Conservation (phyloP, 306 rosid genomes). For the Trifolium repens region DNA sequence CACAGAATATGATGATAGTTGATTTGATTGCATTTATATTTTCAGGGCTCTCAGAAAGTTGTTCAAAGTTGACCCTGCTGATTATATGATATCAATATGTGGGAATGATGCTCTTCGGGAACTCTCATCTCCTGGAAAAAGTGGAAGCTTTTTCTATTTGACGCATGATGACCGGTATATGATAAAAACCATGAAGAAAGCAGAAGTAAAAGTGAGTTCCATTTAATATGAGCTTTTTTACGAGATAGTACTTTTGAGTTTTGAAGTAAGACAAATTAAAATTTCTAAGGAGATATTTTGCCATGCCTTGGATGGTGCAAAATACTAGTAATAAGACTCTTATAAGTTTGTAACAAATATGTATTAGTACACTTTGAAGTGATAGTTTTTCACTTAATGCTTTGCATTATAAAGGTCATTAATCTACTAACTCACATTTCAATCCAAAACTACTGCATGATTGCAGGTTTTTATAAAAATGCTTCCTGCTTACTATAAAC, state of each 20-base stretch:
- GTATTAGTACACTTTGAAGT: neutral
- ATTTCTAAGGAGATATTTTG: too few species aligned
- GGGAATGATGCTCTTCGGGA: constrained; percentile 93
- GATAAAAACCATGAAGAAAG: constrained; percentile 95
- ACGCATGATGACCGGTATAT: constrained; percentile 92
- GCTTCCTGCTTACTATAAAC: constrained; percentile 96
- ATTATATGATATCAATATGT: constrained; percentile 93
- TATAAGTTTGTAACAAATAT: neutral
- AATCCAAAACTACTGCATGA: constrained; percentile 37
- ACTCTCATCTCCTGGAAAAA: constrained; percentile 96
- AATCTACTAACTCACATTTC: constrained; percentile 33
- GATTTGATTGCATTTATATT: constrained; percentile 43
- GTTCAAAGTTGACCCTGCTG: constrained; percentile 97
- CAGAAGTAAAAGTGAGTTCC: constrained; percentile 89
- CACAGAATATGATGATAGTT: constrained; percentile 29
- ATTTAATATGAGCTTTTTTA: constrained; percentile 9
- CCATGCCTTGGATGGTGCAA: too few species aligned
- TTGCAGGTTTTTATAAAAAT: constrained; percentile 83
- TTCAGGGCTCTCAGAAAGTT: constrained; percentile 90
- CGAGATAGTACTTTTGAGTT: too few species aligned
- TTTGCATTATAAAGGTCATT: constrained; percentile 6
- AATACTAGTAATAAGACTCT: too few species aligned
- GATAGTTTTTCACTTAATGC: constrained; percentile 13
- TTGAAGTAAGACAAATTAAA: too few species aligned
- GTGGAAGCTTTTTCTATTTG: constrained; percentile 95